These are phyloP conservation scores for Emmonsiellopsis sp. DNA, from an alignment of 2,329 filamentous ascomycete species.

Conservation along the genomic window DNA sequence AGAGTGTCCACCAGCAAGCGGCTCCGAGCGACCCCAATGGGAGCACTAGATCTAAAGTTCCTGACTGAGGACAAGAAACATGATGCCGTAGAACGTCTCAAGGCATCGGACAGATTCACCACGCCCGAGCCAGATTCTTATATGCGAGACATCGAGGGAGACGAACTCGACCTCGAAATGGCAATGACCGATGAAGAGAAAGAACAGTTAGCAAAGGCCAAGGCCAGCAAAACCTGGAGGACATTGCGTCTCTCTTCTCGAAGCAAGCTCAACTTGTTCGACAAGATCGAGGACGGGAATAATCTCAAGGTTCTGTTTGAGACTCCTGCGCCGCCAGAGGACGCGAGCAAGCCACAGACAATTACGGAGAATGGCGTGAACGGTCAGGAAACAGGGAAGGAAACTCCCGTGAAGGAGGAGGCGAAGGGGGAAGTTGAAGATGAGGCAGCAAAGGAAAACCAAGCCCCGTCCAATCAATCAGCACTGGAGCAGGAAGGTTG, in stretches of 20 bases:
- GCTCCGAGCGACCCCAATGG: slow-evolving; percentile 58
- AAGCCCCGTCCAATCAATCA: not conserved
- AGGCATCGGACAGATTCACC: slow-evolving; percentile 55
- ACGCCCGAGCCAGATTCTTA: slow-evolving; percentile 63
- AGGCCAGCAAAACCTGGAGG: slow-evolving; percentile 84
- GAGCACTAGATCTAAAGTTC: slow-evolving; percentile 68
- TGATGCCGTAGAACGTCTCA: slow-evolving; percentile 56
- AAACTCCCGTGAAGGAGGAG: not conserved
- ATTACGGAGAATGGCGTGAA: slow-evolving; percentile 5
- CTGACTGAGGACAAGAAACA: slow-evolving; percentile 57
- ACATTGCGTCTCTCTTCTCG: slow-evolving; percentile 71
- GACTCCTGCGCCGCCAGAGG: slow-evolving; percentile 7
- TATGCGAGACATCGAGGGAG: slow-evolving; percentile 62
- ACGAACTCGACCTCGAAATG: slow-evolving; percentile 81
- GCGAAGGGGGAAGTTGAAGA: not conserved
- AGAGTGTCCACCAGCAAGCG: slow-evolving; percentile 62
- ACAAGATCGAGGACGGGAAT: slow-evolving; percentile 77
- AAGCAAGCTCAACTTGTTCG: slow-evolving; percentile 65
- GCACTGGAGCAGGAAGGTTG: not conserved
- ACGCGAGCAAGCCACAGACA: slow-evolving; percentile 1
- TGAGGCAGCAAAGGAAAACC: not conserved
- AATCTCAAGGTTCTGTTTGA: slow-evolving; percentile 49
- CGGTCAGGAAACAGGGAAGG: slow-evolving; percentile 5
- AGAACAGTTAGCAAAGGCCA: slow-evolving; percentile 54
- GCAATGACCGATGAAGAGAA: slow-evolving; percentile 56